Evolutionary conservation across 2,329 filamentous ascomycete species (phyloP), one percentile per base, ranked within the genome.

Genomic region (Epichloe coenophiala): DNA sequence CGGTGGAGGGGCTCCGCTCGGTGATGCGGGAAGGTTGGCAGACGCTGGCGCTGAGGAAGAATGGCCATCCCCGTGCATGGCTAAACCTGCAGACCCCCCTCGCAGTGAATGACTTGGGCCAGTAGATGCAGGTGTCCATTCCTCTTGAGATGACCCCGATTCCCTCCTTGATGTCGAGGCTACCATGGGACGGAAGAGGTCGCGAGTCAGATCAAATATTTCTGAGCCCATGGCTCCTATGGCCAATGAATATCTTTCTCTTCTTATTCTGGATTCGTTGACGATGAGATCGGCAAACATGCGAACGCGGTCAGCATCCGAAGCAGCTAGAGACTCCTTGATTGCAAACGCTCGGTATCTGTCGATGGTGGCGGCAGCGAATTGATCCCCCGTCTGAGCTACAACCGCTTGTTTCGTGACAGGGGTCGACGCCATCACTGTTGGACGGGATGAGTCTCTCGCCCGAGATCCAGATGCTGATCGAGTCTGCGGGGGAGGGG

Each of bases 281-380:
- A 95, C 84, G 44, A 97, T 84, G 59, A 94, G 97, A 44, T 91
- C 88, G 13, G 88, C 83, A 66, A 97, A 98, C 1, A 95, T 68
- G 48, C 86, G 82, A 3, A 98, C 76, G n/a, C 89, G 77, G 52
- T 95, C 89, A 9, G 81, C 78, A 62, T 97, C 90, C 4, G 78
- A 83, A 1, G 74, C 64, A 2, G 88, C 88, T 4, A 76, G 69
- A 3, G 82, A 78, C 65, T 98, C 93, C 55, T 76, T 83, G 48
- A 84, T 76, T 1, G 90, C 80, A 61, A 95, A 95, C 0, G 71
- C 71, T 49, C 80, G 77, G 65, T 94, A 90, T 11, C 91, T 78
- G 56, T 91, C 84, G 44, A 90, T 73, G 0, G 88, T 81, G 39
- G 80, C 79, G 48, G 76, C 72, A 21, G 80, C 77, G 63, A 95